A percentile compares a stretch with the other conserved stretches of the same genome.
Conservation (phyloP, 371 early-diverging fungal genomes). For the Actinomortierella ambigua region DNA sequence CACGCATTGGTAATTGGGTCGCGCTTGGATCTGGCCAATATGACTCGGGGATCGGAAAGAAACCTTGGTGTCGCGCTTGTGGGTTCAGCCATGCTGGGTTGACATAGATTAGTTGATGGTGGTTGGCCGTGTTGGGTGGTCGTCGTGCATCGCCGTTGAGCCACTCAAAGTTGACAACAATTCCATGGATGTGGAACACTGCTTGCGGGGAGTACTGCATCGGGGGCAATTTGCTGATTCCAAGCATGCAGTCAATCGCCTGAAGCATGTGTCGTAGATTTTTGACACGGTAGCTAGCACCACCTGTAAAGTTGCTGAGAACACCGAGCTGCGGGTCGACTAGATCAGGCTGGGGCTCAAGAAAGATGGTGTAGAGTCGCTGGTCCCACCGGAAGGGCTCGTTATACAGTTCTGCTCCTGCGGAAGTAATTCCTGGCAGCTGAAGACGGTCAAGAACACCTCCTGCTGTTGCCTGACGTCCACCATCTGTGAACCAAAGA, state of each 20-base stretch:
- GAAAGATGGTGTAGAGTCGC: slow-evolving; percentile 60
- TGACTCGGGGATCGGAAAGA: slow-evolving; percentile 76
- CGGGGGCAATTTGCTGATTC: slow-evolving; percentile 51
- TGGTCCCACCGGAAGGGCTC: slow-evolving; percentile 86
- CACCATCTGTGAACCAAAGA: slow-evolving; percentile 77
- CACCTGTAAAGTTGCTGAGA: slow-evolving; percentile 72
- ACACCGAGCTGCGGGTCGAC: slow-evolving; percentile 56
- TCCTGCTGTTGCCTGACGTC: slow-evolving; percentile 47
- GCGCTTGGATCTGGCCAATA: slow-evolving; percentile 62
- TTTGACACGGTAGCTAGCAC: slow-evolving; percentile 51
- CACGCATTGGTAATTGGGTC: slow-evolving; percentile 48
- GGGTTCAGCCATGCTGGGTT: slow-evolving; percentile 39
- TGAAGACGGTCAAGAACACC: slow-evolving; percentile 56
- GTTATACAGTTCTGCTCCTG: slow-evolving; percentile 60
- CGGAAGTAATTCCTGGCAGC: slow-evolving; percentile 59
- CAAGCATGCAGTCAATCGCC: slow-evolving; percentile 62
- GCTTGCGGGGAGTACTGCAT: slow-evolving; percentile 45
- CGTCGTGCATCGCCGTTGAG: slow-evolving; percentile 48
- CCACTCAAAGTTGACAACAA: slow-evolving; percentile 62
- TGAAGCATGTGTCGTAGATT: slow-evolving; percentile 51
- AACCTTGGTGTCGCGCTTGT: slow-evolving; percentile 45
- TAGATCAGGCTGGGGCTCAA: slow-evolving; percentile 52
- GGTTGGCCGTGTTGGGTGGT: slow-evolving; percentile 24
- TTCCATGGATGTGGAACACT: slow-evolving; percentile 55
- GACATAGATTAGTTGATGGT: slow-evolving; percentile 32